Conservation (phyloP, 2,329 filamentous ascomycete genomes). For the Aureobasidium leucospermi region DNA sequence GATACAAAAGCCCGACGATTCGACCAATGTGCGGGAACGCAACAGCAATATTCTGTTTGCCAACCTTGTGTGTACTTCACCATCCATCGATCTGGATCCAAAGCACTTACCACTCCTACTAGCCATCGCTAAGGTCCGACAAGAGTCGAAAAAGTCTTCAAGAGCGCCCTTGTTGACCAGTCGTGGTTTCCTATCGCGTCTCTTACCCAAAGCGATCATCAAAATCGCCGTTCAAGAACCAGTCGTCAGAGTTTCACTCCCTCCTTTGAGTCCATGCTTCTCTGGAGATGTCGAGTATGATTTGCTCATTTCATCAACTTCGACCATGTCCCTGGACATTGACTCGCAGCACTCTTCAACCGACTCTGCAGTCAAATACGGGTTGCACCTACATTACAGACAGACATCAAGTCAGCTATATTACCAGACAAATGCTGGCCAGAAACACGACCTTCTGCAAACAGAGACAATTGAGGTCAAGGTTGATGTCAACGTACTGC, state of each 20-base stretch:
- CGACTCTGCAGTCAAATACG: constrained; percentile 78
- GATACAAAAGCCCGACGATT: constrained; percentile 64
- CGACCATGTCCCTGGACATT: constrained; percentile 83
- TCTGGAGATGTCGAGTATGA: constrained; percentile 75
- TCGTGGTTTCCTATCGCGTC: constrained; percentile 65
- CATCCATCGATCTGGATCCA: constrained; percentile 86
- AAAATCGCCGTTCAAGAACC: constrained; percentile 97
- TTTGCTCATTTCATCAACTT: constrained; percentile 88
- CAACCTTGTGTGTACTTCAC: constrained; percentile 92
- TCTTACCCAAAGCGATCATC: constrained; percentile 86
- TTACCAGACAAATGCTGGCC: constrained; percentile 80
- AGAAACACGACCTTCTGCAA: constrained; percentile 77
- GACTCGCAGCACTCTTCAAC: constrained; percentile 85
- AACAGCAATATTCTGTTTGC: constrained; percentile 96
- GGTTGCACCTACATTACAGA: constrained; percentile 71
- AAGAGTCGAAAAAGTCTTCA: constrained; percentile 14
- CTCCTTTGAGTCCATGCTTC: constrained; percentile 56
- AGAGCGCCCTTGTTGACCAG: constrained; percentile 16
- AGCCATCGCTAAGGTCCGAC: constrained; percentile 56
- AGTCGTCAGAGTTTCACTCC: constrained; percentile 81
- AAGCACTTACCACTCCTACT: constrained; percentile 82
- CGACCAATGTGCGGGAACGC: constrained; percentile 61
- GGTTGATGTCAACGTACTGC: constrained; percentile 73
- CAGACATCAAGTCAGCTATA: constrained; percentile 84
- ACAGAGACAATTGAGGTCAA: constrained; percentile 87